Conservation (phyloP, 345 rosid genomes). For the Crucihimalaya himalaica region DNA sequence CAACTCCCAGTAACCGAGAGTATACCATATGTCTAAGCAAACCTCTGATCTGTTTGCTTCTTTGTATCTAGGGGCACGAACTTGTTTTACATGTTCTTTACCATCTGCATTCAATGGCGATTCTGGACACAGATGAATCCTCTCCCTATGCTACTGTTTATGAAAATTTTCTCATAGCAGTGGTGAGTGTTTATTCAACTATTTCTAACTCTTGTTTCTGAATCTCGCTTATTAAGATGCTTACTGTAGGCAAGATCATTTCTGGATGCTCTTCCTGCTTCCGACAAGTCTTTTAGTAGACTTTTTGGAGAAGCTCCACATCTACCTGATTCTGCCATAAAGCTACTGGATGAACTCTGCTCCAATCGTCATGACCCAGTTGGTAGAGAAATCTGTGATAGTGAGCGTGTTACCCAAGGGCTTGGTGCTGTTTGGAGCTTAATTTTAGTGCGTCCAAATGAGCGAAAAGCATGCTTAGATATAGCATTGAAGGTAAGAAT, state of each 20-base stretch:
- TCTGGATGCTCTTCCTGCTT: conserved; percentile 83
- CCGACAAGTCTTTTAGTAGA: conserved; percentile 91
- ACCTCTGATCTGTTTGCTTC: conserved; percentile 27
- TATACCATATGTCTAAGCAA: conserved; percentile 16
- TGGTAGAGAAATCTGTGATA: conserved; percentile 67
- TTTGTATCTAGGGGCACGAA: conserved; percentile 77
- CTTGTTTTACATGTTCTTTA: conserved; percentile 80
- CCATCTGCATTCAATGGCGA: conserved; percentile 68
- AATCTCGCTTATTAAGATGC: conserved; percentile 35
- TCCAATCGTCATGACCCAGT: conserved; percentile 58
- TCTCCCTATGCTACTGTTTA: conserved; percentile 58
- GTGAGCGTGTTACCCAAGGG: conserved; percentile 94
- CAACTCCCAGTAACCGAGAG: conserved; percentile 21
- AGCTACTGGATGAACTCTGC: conserved; percentile 81
- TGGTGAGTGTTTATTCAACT: conserved; percentile 56
- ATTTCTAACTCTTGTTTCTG: conserved; percentile 28
- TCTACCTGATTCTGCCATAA: conserved; percentile 73
- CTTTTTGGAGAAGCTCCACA: conserved; percentile 92
- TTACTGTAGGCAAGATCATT: conserved; percentile 78
- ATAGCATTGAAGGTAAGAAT: conserved; percentile 79
- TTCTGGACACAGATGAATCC: conserved; percentile 49
- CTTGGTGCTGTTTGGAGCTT: conserved; percentile 98
- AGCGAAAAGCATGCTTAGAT: conserved; percentile 78
- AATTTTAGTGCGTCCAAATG: conserved; percentile 84
- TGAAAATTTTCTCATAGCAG: conserved; percentile 77